Conservation (phyloP, 2,329 filamentous ascomycete species). For the Ceratocystiopsis minuta region DNA sequence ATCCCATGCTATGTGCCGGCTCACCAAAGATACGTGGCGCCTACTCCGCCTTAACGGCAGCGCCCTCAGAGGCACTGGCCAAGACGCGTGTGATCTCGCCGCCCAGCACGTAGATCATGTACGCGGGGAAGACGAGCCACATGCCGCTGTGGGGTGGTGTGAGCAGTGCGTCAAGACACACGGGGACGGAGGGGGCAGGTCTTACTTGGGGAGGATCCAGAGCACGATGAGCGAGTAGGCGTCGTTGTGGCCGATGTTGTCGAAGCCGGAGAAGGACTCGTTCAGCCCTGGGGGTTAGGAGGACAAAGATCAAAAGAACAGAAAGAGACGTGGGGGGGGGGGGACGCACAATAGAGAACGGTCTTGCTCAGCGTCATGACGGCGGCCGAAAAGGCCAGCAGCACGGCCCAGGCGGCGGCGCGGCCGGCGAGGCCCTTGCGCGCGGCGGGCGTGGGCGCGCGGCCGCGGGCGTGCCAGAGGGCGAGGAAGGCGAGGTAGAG, state of each 20-base stretch:
- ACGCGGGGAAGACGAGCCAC: slow-evolving; percentile 34
- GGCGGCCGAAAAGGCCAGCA: slow-evolving; percentile 33
- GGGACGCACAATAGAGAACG: slow-evolving; percentile 35
- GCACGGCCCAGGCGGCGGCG: slow-evolving; percentile 24
- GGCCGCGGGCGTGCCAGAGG: slow-evolving; percentile 16
- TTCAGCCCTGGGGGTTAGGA: slow-evolving; percentile 26
- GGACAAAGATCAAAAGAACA: not conserved
- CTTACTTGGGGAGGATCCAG: slow-evolving; percentile 43
- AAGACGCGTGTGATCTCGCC: slow-evolving; percentile 30
- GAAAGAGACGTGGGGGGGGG: not conserved
- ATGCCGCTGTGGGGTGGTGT: slow-evolving; percentile 25
- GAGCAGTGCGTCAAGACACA: not conserved
- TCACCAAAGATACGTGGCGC: too few relatives aligned
- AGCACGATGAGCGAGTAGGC: slow-evolving; percentile 25
- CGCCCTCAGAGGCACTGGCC: slow-evolving; percentile 18
- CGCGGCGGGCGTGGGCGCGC: slow-evolving; percentile 3
- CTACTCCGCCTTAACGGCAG: slow-evolving; percentile 23
- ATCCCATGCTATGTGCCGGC: too few relatives aligned
- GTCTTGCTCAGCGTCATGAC: slow-evolving; percentile 47
- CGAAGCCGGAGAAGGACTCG: slow-evolving; percentile 36
- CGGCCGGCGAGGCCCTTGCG: slow-evolving; percentile 23
- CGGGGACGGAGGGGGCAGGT: slow-evolving; percentile 1
- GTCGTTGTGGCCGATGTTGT: slow-evolving; percentile 39
- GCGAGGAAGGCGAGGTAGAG: slow-evolving; percentile 17
- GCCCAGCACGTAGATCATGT: slow-evolving; percentile 32